phyloP scores from a whole-genome alignment of 768 basidiomycete genomes.

The Leccinum aurantiacum region DNA sequence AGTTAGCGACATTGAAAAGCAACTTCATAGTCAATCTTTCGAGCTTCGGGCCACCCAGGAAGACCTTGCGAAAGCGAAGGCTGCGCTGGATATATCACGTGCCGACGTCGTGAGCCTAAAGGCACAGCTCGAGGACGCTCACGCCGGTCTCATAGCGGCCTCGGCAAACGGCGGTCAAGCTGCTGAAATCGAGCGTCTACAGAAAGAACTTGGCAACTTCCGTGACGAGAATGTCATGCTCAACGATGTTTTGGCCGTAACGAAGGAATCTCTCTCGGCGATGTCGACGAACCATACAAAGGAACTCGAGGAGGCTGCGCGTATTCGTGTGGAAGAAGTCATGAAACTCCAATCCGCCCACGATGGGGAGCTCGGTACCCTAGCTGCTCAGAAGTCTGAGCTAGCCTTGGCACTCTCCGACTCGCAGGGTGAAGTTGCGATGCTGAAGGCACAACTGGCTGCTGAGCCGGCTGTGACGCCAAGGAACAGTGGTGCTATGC shows the following conservation, averaged over 20 bases:
- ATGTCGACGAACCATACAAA: conserved; percentile 66
- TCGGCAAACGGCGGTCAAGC: conserved; percentile 48
- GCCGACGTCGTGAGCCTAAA: conserved; percentile 57
- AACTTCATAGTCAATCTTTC: conserved; percentile 56
- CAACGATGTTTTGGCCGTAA: conserved; percentile 64
- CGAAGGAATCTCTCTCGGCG: conserved; percentile 68
- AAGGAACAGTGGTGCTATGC: conserved; percentile 53
- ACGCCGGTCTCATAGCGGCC: conserved; percentile 42
- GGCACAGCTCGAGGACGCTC: conserved; percentile 64
- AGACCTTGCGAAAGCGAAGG: conserved; percentile 76
- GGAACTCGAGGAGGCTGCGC: conserved; percentile 77
- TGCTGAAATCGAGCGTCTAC: conserved; percentile 55
- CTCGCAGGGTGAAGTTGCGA: conserved; percentile 75
- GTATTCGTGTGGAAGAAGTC: conserved; percentile 67
- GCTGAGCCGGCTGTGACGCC: conserved; percentile 47
- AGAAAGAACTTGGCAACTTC: conserved; percentile 55
- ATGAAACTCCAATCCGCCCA: conserved; percentile 58
- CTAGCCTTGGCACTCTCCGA: conserved; percentile 65
- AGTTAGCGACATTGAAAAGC: conserved; percentile 58
- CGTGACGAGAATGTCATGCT: conserved; percentile 69
- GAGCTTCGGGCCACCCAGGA: conserved; percentile 78
- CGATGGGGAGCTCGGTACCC: conserved; percentile 56
- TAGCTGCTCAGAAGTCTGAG: conserved; percentile 63
- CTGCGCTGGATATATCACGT: conserved; percentile 49
- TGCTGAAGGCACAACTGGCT: conserved; percentile 52